Base-by-base conservation (phyloP, 2,329 filamentous ascomycete species). In the Neurospora sp. region DNA sequence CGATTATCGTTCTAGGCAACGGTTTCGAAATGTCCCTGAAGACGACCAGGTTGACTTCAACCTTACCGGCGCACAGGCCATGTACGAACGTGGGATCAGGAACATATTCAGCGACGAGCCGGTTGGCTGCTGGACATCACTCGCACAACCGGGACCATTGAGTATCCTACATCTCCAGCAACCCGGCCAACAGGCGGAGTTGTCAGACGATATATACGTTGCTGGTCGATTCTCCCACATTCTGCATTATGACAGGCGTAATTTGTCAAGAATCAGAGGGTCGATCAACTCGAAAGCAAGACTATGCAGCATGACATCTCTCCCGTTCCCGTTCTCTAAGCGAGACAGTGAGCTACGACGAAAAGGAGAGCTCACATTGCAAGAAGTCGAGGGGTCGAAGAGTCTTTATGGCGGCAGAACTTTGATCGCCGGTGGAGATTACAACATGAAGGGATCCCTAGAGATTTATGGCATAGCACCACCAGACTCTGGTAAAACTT, bases 141-240 rank as follows among this genome's bases (percentile, higher is more conserved):
- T 97, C 33, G 89, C 92, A 41, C 91, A 96, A 74, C 91, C 93
- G 1, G 92, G 92, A 0, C 92, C 94, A 0, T 85, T 96, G 33
- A 92, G 90, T 66, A 93, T 97, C 72, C 82, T 96, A 2, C 93
- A 97, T 77, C 83, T 94, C 37, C 89, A 90, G 15, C 83, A 82
- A 8, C 81, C 87, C 1, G 86, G 84, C 0, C 79, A 82, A 8
- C 78, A 78, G 10, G 81, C 82, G 67, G 83, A 87, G 72, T 83
- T 89, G 19, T 91, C 92, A 67, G 86, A 91, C 71, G 91, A 96
- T 38, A 96, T 98, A 52, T 95, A 94, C 81, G 88, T 97, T 41
- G 92, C 91, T 4, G 95, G 95, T 0, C 88, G 95, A 17, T 97
- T 97, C 77, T 91, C 93, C 4, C 94, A 89, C 75, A 92, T 97